These are phyloP conservation scores for Digitaria exilis DNA, from an alignment of 202 grass and related monocot species.

Conservation along the genomic window DNA sequence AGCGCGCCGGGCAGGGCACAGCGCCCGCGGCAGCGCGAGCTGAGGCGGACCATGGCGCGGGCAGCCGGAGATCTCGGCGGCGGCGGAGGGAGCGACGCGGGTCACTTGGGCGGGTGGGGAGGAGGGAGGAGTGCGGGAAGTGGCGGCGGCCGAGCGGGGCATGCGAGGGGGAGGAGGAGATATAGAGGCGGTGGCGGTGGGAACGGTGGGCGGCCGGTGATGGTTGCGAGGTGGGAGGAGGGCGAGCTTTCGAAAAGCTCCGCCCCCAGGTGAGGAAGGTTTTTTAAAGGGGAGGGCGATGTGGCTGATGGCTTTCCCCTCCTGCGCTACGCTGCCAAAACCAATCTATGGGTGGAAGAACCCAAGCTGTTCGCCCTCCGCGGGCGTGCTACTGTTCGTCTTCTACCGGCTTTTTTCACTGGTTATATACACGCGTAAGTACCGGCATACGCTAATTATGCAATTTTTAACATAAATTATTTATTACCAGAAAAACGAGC, in stretches of 20 bases:
- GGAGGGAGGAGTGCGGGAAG: background rate
- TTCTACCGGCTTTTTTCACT: background rate
- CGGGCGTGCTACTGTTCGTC: background rate
- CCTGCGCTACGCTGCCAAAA: background rate
- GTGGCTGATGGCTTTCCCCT: conserved; percentile 12
- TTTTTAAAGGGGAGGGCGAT: conserved; percentile 41
- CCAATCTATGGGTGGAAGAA: conserved; percentile 10
- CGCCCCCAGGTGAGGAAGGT: conserved; percentile 37
- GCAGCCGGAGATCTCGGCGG: conserved; percentile 49
- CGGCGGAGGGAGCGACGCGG: background rate
- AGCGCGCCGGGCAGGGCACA: background rate
- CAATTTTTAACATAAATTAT: too few species aligned
- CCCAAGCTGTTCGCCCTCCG: background rate
- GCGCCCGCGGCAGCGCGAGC: conserved; percentile 41
- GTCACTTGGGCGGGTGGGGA: background rate
- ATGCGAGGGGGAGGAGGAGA: conserved; percentile 17
- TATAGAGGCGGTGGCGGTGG: conserved; percentile 50
- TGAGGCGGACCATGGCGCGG: conserved; percentile 54
- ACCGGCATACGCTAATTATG: too few species aligned
- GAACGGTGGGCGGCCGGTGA: conserved; percentile 53
- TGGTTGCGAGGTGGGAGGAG: conserved; percentile 39
- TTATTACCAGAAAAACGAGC: too few species aligned
- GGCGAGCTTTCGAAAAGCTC: conserved; percentile 54
- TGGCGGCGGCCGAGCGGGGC: conserved; percentile 17
- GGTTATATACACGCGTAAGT: too few species aligned